A percentile compares a stretch with the other conserved stretches of the same genome.
Conservation (phyloP, 176 grass and related monocot genomes). For the Chloris gayana region DNA sequence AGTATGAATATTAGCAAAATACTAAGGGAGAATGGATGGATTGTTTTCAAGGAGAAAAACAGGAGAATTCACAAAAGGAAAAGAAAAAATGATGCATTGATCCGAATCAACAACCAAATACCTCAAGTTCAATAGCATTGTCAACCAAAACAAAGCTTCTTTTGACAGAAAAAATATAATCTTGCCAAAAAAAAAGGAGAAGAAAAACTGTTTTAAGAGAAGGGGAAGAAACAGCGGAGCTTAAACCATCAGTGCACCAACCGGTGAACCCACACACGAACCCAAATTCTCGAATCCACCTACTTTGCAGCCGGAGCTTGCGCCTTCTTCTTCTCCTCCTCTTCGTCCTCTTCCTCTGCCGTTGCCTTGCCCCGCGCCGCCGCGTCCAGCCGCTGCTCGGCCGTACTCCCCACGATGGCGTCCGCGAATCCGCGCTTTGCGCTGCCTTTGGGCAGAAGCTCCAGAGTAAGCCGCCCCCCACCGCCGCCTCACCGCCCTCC, state of each 20-base stretch:
- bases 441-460: conserved; percentile 61
- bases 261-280: conserved; percentile 2
- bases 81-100: not conserved
- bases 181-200: not conserved
- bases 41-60: not conserved
- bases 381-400: conserved; percentile 40
- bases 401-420: conserved; percentile 35
- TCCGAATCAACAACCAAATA: not conserved
- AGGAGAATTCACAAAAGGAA: not conserved
- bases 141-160: not conserved
- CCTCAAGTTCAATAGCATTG: not conserved
- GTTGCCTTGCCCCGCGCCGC: conserved; percentile 28
- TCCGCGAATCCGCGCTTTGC: conserved; percentile 85
- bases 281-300: not conserved
- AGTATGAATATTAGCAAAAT: not conserved
- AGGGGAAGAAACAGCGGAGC: not conserved
- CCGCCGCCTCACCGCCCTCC: not conserved
- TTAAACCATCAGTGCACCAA: conserved; percentile 26
- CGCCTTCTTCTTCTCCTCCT: conserved; percentile 53
- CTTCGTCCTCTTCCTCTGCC: conserved; percentile 46
- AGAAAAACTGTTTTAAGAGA: not conserved
- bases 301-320: conserved; percentile 65
- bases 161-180: not conserved
- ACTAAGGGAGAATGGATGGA: not conserved
- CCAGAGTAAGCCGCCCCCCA: conserved; percentile 50